Conservation (phyloP, 2,329 filamentous ascomycete species). For the Sporothrix inflata region DNA sequence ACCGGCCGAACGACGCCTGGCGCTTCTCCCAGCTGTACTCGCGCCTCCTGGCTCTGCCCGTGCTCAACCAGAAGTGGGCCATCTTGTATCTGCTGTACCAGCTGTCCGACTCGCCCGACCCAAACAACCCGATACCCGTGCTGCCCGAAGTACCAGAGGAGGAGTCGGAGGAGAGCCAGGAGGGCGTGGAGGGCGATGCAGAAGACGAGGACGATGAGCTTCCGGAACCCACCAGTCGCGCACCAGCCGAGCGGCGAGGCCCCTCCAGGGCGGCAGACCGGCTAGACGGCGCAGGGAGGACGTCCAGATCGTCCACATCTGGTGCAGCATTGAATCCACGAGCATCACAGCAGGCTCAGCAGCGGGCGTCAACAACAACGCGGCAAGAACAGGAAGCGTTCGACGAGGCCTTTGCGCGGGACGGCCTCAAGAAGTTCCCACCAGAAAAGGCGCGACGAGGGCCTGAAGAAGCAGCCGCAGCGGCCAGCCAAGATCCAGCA, state of each 20-base stretch:
- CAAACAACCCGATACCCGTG: constrained; percentile 54
- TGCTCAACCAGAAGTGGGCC: constrained; percentile 94
- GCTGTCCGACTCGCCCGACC: constrained; percentile 70
- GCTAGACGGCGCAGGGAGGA: constrained; percentile 8
- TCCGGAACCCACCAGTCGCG: constrained; percentile 40
- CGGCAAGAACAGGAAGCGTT: constrained; percentile 54
- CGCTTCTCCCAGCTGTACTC: constrained; percentile 91
- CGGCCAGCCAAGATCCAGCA: constrained; percentile 37
- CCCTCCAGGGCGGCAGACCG: constrained; percentile 5
- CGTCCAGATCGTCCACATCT: background rate
- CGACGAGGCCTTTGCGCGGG: constrained; percentile 58
- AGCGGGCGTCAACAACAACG: constrained; percentile 36
- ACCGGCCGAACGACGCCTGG: constrained; percentile 76
- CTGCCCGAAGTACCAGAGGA: constrained; percentile 43
- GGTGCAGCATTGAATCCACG: background rate
- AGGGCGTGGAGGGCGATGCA: constrained; percentile 25
- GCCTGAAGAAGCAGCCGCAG: constrained; percentile 40
- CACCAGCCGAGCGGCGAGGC: constrained; percentile 52
- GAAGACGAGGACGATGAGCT: constrained; percentile 43
- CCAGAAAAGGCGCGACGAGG: constrained; percentile 46
- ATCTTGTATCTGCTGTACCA: constrained; percentile 90
- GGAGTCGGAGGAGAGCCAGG: constrained; percentile 25
- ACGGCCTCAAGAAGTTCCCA: constrained; percentile 53
- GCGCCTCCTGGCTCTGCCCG: constrained; percentile 83
- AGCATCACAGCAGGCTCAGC: background rate